Base-by-base conservation (phyloP, 2,329 filamentous ascomycete genomes). In the Ophiostoma ulmi region DNA sequence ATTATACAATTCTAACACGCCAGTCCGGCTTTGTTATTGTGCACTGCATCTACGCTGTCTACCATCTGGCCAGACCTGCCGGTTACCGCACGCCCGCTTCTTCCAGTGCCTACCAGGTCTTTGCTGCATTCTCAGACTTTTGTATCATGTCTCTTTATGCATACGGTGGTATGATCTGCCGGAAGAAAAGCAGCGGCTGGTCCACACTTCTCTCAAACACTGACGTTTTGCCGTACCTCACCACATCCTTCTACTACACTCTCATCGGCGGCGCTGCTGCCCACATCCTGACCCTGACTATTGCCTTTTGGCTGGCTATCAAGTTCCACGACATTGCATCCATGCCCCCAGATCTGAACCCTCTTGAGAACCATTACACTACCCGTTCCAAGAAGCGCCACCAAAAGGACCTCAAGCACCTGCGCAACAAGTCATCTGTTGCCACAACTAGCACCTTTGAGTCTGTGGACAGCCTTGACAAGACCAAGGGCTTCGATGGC, bases 331-430 rank as follows among this genome's bases (percentile, higher is more conserved):
- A 91, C 77, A 97, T 98, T 76, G 84, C 89, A 5, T 83, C 85
- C 26, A 85, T 97, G 78, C 94, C 94, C 6, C 94, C 94, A 0
- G 94, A 98, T 77, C 93, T 97, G 91, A 98, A 98, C 78, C 94
- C 94, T 1, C 84, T 98, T 17, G 94, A 97, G 78, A 88, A 91
- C 74, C 90, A 94, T 76, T 82, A 97, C 71, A 97, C 93, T 1
- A 89, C 90, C 35, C 82, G 80, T 71, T 61, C 58, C 41, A 71
- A 63, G 64, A 55, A 68, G n/a, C 22, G 44, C 35, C 70, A 67
- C n/a, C 39, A 52, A 48, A 63, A 70, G 48, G 68, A 68, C 55
- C 38, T 26, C 55, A 67, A 72, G 66, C 93, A 96, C 80, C 94
- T 93, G 83, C 88, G 91, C 77, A 94, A 91, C 78, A 87, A 86